Percentiles rank a stretch among this genome's conserved stretches.
Evolutionary conservation across 768 basidiomycete species (phyloP).

Genomic region (Phaeotremella fagi): DNA sequence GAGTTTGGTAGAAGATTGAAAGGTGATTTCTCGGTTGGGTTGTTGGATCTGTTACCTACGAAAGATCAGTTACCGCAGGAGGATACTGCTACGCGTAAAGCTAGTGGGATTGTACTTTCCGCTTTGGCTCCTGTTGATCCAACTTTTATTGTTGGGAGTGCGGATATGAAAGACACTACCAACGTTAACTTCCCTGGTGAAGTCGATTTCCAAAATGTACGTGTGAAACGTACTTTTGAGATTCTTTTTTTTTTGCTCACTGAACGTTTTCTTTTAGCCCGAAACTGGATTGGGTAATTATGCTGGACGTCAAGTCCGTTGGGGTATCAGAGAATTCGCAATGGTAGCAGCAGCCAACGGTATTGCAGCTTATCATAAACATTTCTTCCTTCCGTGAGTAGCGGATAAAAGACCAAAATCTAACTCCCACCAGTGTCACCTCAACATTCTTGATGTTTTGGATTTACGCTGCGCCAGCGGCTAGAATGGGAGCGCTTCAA

Average conservation of each 20-base stretch:
- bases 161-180: slow-evolving; percentile 42
- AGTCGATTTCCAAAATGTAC: slow-evolving; percentile 43
- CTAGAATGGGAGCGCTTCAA: slow-evolving; percentile 42
- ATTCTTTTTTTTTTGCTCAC: background rate
- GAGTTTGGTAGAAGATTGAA: slow-evolving; percentile 9
- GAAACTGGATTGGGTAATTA: slow-evolving; percentile 40
- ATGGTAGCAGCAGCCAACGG: slow-evolving; percentile 45
- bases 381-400: slow-evolving; percentile 45
- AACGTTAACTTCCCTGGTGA: slow-evolving; percentile 38
- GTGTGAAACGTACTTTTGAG: slow-evolving; percentile 3
- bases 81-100: slow-evolving; percentile 30
- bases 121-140: slow-evolving; percentile 30
- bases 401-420: background rate
- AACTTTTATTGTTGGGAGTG: slow-evolving; percentile 33
- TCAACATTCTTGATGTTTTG: slow-evolving; percentile 49
- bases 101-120: slow-evolving; percentile 36
- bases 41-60: slow-evolving; percentile 20
- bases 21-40: slow-evolving; percentile 21
- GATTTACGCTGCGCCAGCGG: slow-evolving; percentile 45
- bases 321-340: slow-evolving; percentile 45
- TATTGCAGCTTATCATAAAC: slow-evolving; percentile 44
- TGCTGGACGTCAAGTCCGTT: slow-evolving; percentile 42
- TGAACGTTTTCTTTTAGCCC: too few species aligned
- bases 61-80: slow-evolving; percentile 29
- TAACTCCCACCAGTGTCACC: slow-evolving; percentile 25